phyloP scores from a whole-genome alignment of 495 filamentous ascomycete species.

The Podospora sp. region DNA sequence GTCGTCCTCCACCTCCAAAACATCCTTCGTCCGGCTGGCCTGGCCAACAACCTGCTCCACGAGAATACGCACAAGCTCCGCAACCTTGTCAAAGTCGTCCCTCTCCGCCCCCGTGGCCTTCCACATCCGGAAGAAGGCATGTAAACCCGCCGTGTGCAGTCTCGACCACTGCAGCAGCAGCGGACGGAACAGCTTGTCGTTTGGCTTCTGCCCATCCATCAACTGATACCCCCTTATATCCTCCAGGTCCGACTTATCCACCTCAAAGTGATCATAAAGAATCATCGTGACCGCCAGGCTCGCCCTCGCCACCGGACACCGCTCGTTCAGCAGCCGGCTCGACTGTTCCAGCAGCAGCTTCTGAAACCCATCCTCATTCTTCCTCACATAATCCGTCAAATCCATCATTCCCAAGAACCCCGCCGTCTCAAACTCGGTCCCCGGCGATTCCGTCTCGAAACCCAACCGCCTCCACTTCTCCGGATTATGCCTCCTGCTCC shows the following conservation, averaged over 20 bases:
- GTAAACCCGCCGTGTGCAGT: constrained; percentile 87
- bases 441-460: constrained; percentile 88
- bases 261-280: constrained; percentile 93
- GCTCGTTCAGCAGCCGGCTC: constrained; percentile 64
- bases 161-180: constrained; percentile 91
- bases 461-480: constrained; percentile 94
- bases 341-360: constrained; percentile 91
- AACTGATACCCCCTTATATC: constrained; percentile 76
- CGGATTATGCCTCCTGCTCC: constrained; percentile 72
- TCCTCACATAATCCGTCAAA: constrained; percentile 87
- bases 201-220: constrained; percentile 73
- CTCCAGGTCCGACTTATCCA: constrained; percentile 82
- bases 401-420: constrained; percentile 99
- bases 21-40: constrained; percentile 78
- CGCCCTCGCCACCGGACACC: constrained; percentile 86
- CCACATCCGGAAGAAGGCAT: constrained; percentile 91
- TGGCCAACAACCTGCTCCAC: constrained; percentile 88
- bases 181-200: constrained; percentile 87
- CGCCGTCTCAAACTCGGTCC: constrained; percentile 77
- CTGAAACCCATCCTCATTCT: constrained; percentile 88
- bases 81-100: constrained; percentile 90
- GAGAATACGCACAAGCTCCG: constrained; percentile 87
- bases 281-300: constrained; percentile 86
- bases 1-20: constrained; percentile 88
- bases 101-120: constrained; percentile 79